Evolutionary conservation across 2,329 filamentous ascomycete genomes (phyloP).

Genomic region (Colletotrichum limetticola): DNA sequence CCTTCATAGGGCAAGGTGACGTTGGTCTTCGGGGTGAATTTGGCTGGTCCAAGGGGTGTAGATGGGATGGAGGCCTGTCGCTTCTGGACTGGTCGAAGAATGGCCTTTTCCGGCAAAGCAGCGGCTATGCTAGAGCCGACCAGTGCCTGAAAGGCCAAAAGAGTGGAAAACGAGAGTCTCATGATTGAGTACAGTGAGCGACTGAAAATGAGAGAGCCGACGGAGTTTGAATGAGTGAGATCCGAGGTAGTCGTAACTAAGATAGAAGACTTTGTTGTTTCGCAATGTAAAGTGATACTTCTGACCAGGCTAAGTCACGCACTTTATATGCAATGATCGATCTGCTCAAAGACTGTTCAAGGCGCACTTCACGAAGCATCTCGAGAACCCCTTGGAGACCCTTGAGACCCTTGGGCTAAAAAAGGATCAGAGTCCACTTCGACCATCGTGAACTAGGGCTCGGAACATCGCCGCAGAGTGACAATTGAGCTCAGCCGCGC

Average conservation of each 20-base stretch:
- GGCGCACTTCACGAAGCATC: background rate
- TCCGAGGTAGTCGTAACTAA: background rate
- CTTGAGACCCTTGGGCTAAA: background rate
- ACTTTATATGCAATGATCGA: background rate
- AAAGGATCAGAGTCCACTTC: constrained; percentile 7
- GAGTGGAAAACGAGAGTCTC: constrained; percentile 9
- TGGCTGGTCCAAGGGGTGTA: constrained; percentile 24
- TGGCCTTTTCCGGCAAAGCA: constrained; percentile 2
- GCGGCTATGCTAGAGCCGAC: constrained; percentile 5
- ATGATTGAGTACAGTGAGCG: background rate
- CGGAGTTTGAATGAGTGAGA: background rate
- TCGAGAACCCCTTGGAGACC: background rate
- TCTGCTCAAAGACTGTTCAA: background rate
- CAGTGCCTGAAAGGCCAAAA: constrained; percentile 26
- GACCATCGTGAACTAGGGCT: background rate
- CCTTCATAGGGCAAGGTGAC: constrained; percentile 35
- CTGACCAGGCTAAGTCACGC: background rate
- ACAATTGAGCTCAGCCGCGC: background rate
- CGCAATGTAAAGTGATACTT: background rate
- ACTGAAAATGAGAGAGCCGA: background rate
- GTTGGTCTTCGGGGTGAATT: constrained; percentile 35
- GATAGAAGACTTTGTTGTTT: background rate
- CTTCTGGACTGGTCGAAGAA: constrained; percentile 24
- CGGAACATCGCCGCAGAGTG: background rate
- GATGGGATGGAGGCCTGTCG: constrained; percentile 9